Evolutionary conservation across 2,329 filamentous ascomycete species (phyloP).

Genomic region (Epichloe hybrida): DNA sequence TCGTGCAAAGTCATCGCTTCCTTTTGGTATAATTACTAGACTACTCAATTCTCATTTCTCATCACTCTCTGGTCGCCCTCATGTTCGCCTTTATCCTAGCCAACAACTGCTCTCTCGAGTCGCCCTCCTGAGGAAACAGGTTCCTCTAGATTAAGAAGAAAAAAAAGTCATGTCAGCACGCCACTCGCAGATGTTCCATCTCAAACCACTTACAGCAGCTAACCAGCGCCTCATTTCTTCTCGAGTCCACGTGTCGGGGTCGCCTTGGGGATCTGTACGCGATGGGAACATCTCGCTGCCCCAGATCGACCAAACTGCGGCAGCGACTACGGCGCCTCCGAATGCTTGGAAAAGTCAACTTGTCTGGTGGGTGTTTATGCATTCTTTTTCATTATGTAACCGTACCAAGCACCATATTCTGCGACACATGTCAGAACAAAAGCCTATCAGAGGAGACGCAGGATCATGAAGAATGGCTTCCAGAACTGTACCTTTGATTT

Average conservation of each 20-base stretch:
- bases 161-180: not conserved
- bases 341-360: slow-evolving; percentile 43
- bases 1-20: too few species aligned
- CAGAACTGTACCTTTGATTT: slow-evolving; percentile 46
- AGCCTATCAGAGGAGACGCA: not conserved
- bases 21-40: too few species aligned
- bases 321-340: slow-evolving; percentile 66
- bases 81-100: slow-evolving; percentile 34
- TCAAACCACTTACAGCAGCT: slow-evolving; percentile 47
- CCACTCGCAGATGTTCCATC: not conserved
- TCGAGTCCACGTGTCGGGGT: slow-evolving; percentile 57
- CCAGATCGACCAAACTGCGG: slow-evolving; percentile 74
- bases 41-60: not conserved
- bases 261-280: slow-evolving; percentile 61
- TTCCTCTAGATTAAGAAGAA: slow-evolving; percentile 24
- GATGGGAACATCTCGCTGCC: slow-evolving; percentile 72
- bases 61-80: slow-evolving; percentile 22
- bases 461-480: too few species aligned
- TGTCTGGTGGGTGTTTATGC: not conserved
- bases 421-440: not conserved
- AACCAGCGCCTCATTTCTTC: slow-evolving; percentile 76
- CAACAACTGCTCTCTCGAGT: slow-evolving; percentile 32
- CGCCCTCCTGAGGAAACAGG: slow-evolving; percentile 28
- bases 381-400: not conserved
- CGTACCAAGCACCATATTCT: slow-evolving; percentile 60